Base-by-base conservation (phyloP, 768 basidiomycete genomes). In the Fibroporia radiculosa region DNA sequence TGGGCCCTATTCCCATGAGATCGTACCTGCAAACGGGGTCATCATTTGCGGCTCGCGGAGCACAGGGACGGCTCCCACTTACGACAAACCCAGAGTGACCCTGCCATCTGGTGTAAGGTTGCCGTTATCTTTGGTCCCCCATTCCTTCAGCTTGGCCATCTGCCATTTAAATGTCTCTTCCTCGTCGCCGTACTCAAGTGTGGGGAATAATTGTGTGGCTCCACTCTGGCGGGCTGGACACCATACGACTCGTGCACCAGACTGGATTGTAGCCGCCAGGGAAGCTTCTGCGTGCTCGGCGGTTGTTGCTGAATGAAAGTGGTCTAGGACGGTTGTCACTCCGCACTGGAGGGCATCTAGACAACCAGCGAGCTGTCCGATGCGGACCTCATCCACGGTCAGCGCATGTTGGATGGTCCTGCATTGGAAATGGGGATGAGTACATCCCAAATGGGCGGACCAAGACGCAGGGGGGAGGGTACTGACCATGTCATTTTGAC, bases 271-370 rank as follows among this genome's bases (percentile, higher is more conserved):
- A 6, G 62, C 62, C 3, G 41, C 47, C 10, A 60, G 53, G 11
- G 45, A 53, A 0, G 54, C 53, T 13, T 58, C 54, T 16, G 54
- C 53, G 49, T 59, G 56, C 34, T 48, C 58, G 16, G 52, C 55
- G 3, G 55, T 49, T 43, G 52, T 39, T 3, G 56, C 49, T 12
- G 52, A 56, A 38, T 62, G 62, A 49, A 57, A 60, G 49, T 63
- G 62, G 50, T 63, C 62, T 20, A 63, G 49, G 28, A 62, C 36
- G 27, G 61, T 62, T 14, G 62, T 62, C n/a, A 61, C 57, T 23
- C 62, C 62, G 23, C 53, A 49, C 45, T 60, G 53, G 25, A 63
- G 47, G 3, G 61, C 59, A 25, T 63, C 60, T 37, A 60, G 57
- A 35, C 56, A 59, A 4, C 59, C 62, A 1, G 59, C 57, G 40